Evolutionary conservation across 2,329 filamentous ascomycete genomes (phyloP).

Genomic region (Lachnellula suecica): DNA sequence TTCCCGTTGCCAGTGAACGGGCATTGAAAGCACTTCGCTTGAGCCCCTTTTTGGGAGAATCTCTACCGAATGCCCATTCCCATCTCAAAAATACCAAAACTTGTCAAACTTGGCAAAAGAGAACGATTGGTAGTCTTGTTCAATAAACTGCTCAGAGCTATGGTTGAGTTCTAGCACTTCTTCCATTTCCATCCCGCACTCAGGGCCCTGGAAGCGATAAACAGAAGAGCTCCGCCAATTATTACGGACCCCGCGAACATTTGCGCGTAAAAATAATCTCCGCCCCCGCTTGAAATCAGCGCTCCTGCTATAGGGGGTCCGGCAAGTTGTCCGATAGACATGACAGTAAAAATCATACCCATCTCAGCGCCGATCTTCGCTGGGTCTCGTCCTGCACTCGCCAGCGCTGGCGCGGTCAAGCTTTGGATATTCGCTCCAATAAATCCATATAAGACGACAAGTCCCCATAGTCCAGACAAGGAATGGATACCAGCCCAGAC

Average conservation of each 20-base stretch:
- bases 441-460: background rate
- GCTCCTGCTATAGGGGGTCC: background rate
- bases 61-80: too few relatives aligned
- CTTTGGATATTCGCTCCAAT: background rate
- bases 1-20: too few relatives aligned
- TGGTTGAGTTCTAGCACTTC: too few relatives aligned
- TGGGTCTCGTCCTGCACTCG: background rate
- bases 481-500: background rate
- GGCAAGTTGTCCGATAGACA: background rate
- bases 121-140: too few relatives aligned
- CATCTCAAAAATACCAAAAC: too few relatives aligned
- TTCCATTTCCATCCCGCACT: too few relatives aligned
- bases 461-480: background rate
- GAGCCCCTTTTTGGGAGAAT: too few relatives aligned
- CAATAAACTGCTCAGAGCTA: too few relatives aligned
- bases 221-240: background rate
- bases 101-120: too few relatives aligned
- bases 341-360: background rate
- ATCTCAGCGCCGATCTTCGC: background rate
- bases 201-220: too few relatives aligned
- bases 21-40: too few relatives aligned
- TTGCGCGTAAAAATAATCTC: background rate
- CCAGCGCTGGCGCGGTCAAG: background rate
- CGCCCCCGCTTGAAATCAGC: background rate
- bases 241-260: background rate